Conservation (phyloP, 352 stramenopile species). For the Phytophthora nicotianae region DNA sequence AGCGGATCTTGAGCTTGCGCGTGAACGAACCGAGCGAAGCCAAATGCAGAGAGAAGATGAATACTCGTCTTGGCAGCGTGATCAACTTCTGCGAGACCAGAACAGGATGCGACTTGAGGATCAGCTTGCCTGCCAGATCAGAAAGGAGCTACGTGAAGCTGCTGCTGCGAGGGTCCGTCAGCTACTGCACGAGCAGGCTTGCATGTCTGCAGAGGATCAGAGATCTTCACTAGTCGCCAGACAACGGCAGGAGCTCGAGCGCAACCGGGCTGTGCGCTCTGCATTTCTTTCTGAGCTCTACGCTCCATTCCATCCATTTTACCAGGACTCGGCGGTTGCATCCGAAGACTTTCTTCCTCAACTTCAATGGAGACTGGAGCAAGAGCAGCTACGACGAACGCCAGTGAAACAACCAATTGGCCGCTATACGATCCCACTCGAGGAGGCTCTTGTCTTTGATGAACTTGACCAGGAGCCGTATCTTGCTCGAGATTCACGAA, state of each 20-base stretch:
- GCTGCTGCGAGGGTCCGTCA: constrained; percentile 36
- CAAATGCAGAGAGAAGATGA: constrained; percentile 51
- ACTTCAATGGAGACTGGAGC: constrained; percentile 44
- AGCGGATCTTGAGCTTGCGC: constrained; percentile 37
- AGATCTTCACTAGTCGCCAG: constrained; percentile 37
- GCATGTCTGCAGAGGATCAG: constrained; percentile 59
- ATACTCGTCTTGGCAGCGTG: constrained; percentile 31
- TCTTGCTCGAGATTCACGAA: constrained; percentile 56
- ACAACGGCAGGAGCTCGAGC: constrained; percentile 37
- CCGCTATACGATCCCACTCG: constrained; percentile 45
- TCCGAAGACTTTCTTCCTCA: constrained; percentile 59
- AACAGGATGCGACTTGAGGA: constrained; percentile 57
- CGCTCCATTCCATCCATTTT: constrained; percentile 62
- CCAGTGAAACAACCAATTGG: constrained; percentile 17
- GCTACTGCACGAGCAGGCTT: constrained; percentile 47
- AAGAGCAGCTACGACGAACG: constrained; percentile 32
- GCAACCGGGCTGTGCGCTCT: constrained; percentile 28
- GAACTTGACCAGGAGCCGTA: constrained; percentile 58
- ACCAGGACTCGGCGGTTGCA: constrained; percentile 36
- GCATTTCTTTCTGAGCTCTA: constrained; percentile 59
- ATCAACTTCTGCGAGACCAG: constrained; percentile 40
- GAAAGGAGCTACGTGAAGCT: constrained; percentile 36
- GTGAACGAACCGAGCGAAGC: constrained; percentile 23
- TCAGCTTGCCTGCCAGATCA: constrained; percentile 23
- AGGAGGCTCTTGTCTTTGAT: constrained; percentile 45